Percentiles rank a stretch among this genome's conserved stretches.
Conservation (phyloP, 805 yeast species). For the Candida lessepsii region DNA sequence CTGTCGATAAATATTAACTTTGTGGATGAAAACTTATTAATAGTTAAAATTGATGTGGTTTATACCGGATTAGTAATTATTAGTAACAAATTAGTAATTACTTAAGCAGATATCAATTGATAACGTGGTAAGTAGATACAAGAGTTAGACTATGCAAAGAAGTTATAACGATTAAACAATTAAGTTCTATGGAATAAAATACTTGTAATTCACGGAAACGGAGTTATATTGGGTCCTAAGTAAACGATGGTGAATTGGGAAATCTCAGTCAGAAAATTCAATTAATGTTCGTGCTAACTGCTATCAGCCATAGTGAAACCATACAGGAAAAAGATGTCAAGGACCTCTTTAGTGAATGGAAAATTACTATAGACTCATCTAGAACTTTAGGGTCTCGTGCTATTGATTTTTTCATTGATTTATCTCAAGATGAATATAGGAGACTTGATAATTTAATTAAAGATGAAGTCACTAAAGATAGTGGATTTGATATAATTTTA, state of each 20-base stretch:
- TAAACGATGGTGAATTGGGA: not conserved
- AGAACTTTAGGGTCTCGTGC: conserved; percentile 22
- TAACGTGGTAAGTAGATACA: too few relatives aligned
- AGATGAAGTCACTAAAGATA: conserved; percentile 9
- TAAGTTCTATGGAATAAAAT: too few relatives aligned
- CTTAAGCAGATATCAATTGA: too few relatives aligned
- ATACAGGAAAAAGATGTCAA: conserved; percentile 7
- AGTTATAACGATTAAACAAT: too few relatives aligned
- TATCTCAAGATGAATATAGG: conserved; percentile 2
- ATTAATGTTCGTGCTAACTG: conserved; percentile 22
- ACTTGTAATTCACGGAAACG: too few relatives aligned
- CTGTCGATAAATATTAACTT: too few relatives aligned
- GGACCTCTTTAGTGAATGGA: not conserved
- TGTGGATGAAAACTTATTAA: too few relatives aligned
- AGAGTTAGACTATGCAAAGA: too few relatives aligned
- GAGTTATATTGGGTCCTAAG: not conserved
- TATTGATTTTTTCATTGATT: conserved; percentile 19
- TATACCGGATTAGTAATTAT: too few relatives aligned
- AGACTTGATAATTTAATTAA: conserved; percentile 8
- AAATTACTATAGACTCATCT: not conserved
- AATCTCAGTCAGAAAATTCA: too few relatives aligned
- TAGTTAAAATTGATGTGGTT: too few relatives aligned
- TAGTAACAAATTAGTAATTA: too few relatives aligned
- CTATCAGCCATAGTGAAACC: conserved; percentile 18
- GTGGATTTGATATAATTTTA: conserved; percentile 32